Conservation (phyloP, 805 yeast genomes). For the Myxozyma vanderwaltii region DNA sequence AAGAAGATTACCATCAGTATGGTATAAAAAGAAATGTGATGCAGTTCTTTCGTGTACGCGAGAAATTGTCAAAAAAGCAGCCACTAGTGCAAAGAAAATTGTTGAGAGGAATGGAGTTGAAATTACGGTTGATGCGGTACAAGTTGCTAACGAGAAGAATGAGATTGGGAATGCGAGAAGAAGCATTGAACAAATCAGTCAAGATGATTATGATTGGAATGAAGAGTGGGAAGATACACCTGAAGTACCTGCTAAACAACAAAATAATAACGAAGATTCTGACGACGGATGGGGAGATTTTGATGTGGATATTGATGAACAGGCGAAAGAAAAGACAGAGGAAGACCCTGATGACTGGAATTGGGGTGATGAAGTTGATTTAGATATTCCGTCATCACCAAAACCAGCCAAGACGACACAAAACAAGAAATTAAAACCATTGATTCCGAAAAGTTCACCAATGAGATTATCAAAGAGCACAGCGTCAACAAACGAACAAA, state of each 20-base stretch:
- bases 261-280: not conserved
- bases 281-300: slow-evolving; percentile 33
- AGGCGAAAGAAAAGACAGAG: not conserved
- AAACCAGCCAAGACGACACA: not conserved
- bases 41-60: slow-evolving; percentile 15
- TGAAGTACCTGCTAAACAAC: not conserved
- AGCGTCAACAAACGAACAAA: not conserved
- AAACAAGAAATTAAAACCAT: slow-evolving; percentile 3
- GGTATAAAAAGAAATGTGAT: slow-evolving; percentile 32
- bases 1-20: slow-evolving; percentile 26
- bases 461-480: not conserved
- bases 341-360: slow-evolving; percentile 32
- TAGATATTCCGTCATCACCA: slow-evolving; percentile 3
- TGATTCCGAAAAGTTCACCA: slow-evolving; percentile 1
- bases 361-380: slow-evolving; percentile 29
- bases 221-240: slow-evolving; percentile 27
- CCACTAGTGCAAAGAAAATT: slow-evolving; percentile 22
- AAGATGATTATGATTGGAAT: slow-evolving; percentile 14
- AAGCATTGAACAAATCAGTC: not conserved
- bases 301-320: slow-evolving; percentile 26
- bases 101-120: slow-evolving; percentile 25
- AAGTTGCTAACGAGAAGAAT: slow-evolving; percentile 4
- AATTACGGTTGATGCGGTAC: slow-evolving; percentile 15
- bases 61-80: slow-evolving; percentile 13
- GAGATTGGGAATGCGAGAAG: not conserved